A percentile compares a stretch with the other conserved stretches of the same genome.
phyloP scores from a whole-genome alignment of 345 rosid genomes.

The Moringa oleifera region DNA sequence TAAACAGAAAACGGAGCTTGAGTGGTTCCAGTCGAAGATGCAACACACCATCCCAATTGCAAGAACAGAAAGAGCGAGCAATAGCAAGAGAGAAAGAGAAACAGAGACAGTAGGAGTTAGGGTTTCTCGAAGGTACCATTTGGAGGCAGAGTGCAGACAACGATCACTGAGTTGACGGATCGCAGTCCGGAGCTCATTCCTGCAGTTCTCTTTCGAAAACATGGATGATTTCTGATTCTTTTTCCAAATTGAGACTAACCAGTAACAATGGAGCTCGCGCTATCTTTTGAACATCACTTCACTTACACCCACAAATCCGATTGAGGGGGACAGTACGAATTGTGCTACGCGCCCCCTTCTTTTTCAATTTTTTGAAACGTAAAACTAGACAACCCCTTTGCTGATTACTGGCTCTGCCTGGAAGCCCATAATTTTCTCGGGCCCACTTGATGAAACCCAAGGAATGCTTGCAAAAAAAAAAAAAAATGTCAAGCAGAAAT shows the following conservation, averaged over 20 bases:
- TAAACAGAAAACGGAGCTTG: not conserved
- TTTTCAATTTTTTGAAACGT: too few relatives aligned
- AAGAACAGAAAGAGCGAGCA: slow-evolving; percentile 9
- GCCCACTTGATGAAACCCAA: too few relatives aligned
- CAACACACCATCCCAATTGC: not conserved
- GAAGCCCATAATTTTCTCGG: too few relatives aligned
- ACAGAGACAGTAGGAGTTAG: slow-evolving; percentile 25
- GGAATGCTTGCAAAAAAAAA: too few relatives aligned
- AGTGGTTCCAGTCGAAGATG: not conserved
- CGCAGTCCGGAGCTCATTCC: slow-evolving; percentile 75
- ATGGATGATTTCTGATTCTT: slow-evolving; percentile 22
- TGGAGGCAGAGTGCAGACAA: slow-evolving; percentile 81
- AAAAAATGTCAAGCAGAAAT: too few relatives aligned
- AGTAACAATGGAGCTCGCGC: not conserved
- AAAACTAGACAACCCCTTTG: too few relatives aligned
- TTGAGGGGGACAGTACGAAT: too few relatives aligned
- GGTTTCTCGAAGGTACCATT: slow-evolving; percentile 72
- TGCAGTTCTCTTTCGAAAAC: slow-evolving; percentile 80
- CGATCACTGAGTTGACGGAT: slow-evolving; percentile 82
- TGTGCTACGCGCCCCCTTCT: too few relatives aligned
- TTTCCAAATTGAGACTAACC: not conserved
- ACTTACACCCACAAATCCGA: not conserved
- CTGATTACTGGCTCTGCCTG: too few relatives aligned
- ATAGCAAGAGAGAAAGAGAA: not conserved
- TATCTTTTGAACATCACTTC: not conserved